A percentile compares a stretch with the other conserved stretches of the same genome.
phyloP scores from a whole-genome alignment of 257 asterid genomes.

The Scutellaria barbata region DNA sequence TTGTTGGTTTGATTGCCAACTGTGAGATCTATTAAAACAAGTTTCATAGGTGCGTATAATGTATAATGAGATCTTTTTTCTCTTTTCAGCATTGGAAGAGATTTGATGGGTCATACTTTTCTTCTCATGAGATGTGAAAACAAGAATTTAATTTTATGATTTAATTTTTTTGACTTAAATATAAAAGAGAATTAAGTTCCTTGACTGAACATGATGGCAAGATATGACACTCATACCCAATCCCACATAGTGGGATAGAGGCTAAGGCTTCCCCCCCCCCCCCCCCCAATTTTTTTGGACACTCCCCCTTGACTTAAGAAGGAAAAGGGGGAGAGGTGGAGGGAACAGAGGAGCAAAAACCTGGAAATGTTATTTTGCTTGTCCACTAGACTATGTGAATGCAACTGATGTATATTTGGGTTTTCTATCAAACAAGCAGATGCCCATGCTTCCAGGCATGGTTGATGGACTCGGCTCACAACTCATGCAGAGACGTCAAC shows the following conservation, averaged over 20 bases:
- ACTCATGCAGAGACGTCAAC: constrained; percentile 73
- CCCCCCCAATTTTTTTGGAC: not conserved
- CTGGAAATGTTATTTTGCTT: constrained; percentile 10
- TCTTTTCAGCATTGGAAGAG: constrained; percentile 5
- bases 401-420: constrained; percentile 27
- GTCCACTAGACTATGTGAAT: constrained; percentile 6
- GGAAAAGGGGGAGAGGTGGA: constrained; percentile 19
- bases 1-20: constrained; percentile 14
- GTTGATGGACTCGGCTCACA: constrained; percentile 73
- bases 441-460: constrained; percentile 60
- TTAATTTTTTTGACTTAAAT: constrained; percentile 2
- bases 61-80: not conserved
- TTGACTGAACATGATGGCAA: not conserved
- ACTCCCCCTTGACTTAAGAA: not conserved
- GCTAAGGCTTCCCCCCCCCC: no score
- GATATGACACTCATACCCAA: not conserved
- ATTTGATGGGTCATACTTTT: no score
- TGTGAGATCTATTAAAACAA: constrained; percentile 9
- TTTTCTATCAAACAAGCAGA: constrained; percentile 47
- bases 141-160: not conserved
- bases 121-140: not conserved
- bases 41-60: constrained; percentile 13
- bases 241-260: not conserved
- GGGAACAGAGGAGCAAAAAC: not conserved
- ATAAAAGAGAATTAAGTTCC: not conserved